Percentiles rank a stretch among this genome's conserved stretches.
Evolutionary conservation across 768 basidiomycete species (phyloP).

Genomic region (Sarcodon aspratus): DNA sequence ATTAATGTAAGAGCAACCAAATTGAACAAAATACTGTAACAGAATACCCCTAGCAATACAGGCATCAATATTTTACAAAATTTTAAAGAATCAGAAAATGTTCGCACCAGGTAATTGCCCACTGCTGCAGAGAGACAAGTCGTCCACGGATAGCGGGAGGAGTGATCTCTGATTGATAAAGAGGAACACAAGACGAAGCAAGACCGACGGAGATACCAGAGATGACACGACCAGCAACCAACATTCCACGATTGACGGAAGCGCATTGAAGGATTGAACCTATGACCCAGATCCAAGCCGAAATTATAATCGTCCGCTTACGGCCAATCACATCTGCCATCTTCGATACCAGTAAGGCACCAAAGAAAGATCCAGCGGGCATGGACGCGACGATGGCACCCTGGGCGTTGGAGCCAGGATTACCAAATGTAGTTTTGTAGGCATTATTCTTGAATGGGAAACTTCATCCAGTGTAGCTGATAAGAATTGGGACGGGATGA

Average conservation of each 20-base stretch:
- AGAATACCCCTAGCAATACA: conserved; percentile 44
- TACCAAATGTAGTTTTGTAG: conserved; percentile 19
- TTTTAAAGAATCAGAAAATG: conserved; percentile 1
- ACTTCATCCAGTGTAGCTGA: background rate
- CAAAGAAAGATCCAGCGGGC: conserved; percentile 65
- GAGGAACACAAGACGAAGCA: conserved; percentile 54
- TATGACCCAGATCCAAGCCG: conserved; percentile 62
- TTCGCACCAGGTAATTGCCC: conserved; percentile 18
- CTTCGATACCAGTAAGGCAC: conserved; percentile 49
- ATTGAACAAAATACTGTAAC: conserved; percentile 66
- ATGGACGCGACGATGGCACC: conserved; percentile 72
- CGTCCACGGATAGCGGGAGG: conserved; percentile 63
- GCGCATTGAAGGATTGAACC: conserved; percentile 68
- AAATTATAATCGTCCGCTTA: conserved; percentile 53
- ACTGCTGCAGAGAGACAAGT: conserved; percentile 70
- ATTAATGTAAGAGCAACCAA: conserved; percentile 64
- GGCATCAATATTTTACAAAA: conserved; percentile 2
- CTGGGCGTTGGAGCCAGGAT: conserved; percentile 42
- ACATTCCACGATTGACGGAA: conserved; percentile 61
- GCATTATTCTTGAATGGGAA: conserved; percentile 18
- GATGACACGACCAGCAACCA: conserved; percentile 43
- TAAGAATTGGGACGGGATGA: conserved; percentile 5
- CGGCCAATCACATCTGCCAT: conserved; percentile 59
- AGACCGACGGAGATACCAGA: conserved; percentile 60
- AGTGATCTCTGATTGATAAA: conserved; percentile 71